Base-by-base conservation (phyloP, 2,329 filamentous ascomycete species). In the Talaromyces sp. region DNA sequence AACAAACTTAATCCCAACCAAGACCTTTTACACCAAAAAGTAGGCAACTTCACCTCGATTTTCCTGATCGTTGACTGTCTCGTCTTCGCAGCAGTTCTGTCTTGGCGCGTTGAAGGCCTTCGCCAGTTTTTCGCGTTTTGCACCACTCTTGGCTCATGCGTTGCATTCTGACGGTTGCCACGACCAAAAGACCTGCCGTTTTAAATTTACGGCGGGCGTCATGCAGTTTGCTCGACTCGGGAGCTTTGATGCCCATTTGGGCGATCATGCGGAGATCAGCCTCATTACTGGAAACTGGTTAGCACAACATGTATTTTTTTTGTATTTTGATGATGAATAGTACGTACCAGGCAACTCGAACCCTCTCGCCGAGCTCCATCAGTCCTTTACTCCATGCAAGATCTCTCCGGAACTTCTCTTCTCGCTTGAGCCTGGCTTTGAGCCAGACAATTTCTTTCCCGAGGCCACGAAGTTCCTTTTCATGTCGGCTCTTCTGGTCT, bases 391-490 rank as follows among this genome's bases (percentile, higher is more conserved):
- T 91, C 77, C 88, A 96, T 9, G 89, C 90, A 32, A 93, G 84
- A 68, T 92, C 90, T 64, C 84, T 83, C 48, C 94, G 84, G 76
- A 97, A 88, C 56, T 84, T 85, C 66, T 90, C 86, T 75, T 97
- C 93, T 32, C 94, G 85, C 71, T 85, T 83, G 78, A 89, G 90
- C 57, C 88, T 86, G 1, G 91, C 90, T 68, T 92, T 86, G 73
- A 97, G 85, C 86, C 90, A 97, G 69, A 92, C 85, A 72, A 97
- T 93, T 76, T 97, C 92, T 77, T 94, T 89, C 57, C 86, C 85
- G 70, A 97, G 82, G 19, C 93, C 93, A 66, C 87, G 85, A 57
- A 97, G 85, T 68, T 91, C 86, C 52, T 88, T 86, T 55, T 83
- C 80, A 71, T 80, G 69, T 65, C 74, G 67, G 70, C 72, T 65